phyloP scores from a whole-genome alignment of 2,329 filamentous ascomycete genomes.

The Epicoccum sorghinum region DNA sequence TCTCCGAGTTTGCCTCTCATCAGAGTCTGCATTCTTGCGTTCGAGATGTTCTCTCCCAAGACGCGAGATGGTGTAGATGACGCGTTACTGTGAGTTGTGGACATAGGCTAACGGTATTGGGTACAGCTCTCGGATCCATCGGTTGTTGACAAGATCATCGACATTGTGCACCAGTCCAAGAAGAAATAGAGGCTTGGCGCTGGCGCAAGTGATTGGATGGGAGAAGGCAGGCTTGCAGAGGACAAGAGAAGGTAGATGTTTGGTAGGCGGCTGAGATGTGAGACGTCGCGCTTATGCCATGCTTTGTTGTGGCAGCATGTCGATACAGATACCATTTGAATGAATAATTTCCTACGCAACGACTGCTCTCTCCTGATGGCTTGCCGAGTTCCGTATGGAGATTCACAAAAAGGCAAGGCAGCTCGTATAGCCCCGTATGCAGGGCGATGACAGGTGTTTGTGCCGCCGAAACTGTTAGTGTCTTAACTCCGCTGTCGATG shows the following conservation, averaged over 20 bases:
- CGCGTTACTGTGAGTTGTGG: conserved; percentile 30
- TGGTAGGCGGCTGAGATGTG: conserved; percentile 3
- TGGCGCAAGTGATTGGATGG: conserved; percentile 7
- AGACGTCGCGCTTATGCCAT: conserved; percentile 3
- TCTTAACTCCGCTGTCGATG: conserved; percentile 6
- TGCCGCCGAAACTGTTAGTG: conserved; percentile 15
- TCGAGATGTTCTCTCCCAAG: conserved; percentile 9
- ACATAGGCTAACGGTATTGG: conserved; percentile 32
- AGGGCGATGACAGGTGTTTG: background rate
- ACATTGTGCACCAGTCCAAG: conserved; percentile 70
- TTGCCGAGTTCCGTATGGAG: background rate
- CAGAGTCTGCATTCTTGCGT: background rate
- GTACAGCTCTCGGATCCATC: conserved; percentile 82
- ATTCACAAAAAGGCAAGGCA: background rate
- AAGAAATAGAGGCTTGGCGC: conserved; percentile 46
- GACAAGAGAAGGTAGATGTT: background rate
- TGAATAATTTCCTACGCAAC: background rate
- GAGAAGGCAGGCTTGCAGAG: background rate
- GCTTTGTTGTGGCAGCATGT: conserved; percentile 2
- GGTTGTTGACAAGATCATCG: conserved; percentile 89
- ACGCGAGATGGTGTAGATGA: conserved; percentile 24
- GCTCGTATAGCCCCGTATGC: conserved; percentile 9
- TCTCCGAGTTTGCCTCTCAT: conserved; percentile 7
- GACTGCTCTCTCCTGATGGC: background rate
- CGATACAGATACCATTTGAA: conserved; percentile 11